A percentile compares a stretch with the other conserved stretches of the same genome.
phyloP scores from a whole-genome alignment of 139 green algal genomes.

The Chlorella vulgaris region DNA sequence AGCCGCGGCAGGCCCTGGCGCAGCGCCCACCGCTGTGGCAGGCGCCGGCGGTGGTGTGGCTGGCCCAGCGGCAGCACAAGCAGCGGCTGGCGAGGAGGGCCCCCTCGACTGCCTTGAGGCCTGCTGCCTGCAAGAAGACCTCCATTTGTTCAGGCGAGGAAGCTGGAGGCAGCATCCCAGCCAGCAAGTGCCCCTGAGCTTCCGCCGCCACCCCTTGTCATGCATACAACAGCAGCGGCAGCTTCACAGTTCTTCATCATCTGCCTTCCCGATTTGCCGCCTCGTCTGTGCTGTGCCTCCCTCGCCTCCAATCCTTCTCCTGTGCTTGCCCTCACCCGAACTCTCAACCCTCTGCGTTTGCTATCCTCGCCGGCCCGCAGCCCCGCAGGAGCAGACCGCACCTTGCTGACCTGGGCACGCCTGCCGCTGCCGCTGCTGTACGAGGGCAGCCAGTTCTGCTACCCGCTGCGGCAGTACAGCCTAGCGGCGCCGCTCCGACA shows the following conservation, averaged over 20 bases:
- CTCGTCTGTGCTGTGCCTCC: too few relatives aligned
- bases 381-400: slow-evolving; percentile 5
- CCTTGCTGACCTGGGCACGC: slow-evolving; percentile 16
- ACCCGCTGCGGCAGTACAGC: slow-evolving; percentile 1
- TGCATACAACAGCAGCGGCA: not conserved
- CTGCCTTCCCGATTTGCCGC: too few relatives aligned
- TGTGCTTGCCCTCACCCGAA: not conserved
- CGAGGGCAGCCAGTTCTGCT: slow-evolving; percentile 22
- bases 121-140: slow-evolving; percentile 24
- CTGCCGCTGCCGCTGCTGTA: slow-evolving; percentile 31
- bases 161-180: not conserved
- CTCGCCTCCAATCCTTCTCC: not conserved
- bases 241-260: too few relatives aligned
- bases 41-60: not conserved
- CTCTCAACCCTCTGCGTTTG: not conserved
- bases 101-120: slow-evolving; percentile 10
- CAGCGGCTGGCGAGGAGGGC: not conserved
- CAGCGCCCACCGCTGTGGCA: not conserved
- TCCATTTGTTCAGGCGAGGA: slow-evolving; percentile 11
- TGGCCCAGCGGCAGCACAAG: too few relatives aligned
- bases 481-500: slow-evolving; percentile 12
- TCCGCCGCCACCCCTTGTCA: not conserved
- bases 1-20: not conserved
- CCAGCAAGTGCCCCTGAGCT: not conserved
- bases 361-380: not conserved